Evolutionary conservation across 768 basidiomycete genomes (phyloP).

Genomic region (Hortiboletus campestris): DNA sequence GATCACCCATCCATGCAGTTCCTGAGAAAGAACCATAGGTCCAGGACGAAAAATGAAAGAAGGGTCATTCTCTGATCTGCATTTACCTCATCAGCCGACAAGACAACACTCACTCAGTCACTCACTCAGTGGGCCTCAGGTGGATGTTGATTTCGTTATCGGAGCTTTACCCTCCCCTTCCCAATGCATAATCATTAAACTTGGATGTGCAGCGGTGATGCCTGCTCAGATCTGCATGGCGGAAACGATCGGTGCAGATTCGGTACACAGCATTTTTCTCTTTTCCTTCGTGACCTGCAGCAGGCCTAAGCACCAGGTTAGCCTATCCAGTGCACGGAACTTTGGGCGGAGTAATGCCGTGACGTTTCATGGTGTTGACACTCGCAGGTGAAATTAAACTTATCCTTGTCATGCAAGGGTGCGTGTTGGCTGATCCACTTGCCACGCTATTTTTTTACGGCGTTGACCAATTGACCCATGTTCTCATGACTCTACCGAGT

Average conservation of each 20-base stretch:
- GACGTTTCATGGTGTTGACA: constrained; percentile 7
- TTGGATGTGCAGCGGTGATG: background rate
- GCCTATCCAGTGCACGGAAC: background rate
- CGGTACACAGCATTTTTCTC: background rate
- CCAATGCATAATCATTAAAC: constrained; percentile 6
- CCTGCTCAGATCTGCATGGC: background rate
- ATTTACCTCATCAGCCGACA: constrained; percentile 12
- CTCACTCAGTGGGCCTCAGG: background rate
- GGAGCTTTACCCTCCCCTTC: constrained; percentile 4
- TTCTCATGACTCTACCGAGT: constrained; percentile 7
- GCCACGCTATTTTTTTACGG: background rate
- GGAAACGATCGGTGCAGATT: background rate
- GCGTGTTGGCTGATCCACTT: constrained; percentile 8
- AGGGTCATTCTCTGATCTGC: constrained; percentile 1
- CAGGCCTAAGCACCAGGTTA: background rate
- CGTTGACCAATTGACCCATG: constrained; percentile 16
- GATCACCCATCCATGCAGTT: too few relatives aligned
- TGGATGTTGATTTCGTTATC: constrained; percentile 5
- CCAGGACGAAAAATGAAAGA: background rate
- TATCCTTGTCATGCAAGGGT: background rate
- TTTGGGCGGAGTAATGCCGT: background rate
- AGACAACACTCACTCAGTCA: background rate
- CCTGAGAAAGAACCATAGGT: too few relatives aligned
- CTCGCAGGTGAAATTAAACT: background rate
- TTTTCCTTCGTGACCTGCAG: background rate